Evolutionary conservation across 352 stramenopile genomes (phyloP).

Genomic region (Globisporangium paddicum): DNA sequence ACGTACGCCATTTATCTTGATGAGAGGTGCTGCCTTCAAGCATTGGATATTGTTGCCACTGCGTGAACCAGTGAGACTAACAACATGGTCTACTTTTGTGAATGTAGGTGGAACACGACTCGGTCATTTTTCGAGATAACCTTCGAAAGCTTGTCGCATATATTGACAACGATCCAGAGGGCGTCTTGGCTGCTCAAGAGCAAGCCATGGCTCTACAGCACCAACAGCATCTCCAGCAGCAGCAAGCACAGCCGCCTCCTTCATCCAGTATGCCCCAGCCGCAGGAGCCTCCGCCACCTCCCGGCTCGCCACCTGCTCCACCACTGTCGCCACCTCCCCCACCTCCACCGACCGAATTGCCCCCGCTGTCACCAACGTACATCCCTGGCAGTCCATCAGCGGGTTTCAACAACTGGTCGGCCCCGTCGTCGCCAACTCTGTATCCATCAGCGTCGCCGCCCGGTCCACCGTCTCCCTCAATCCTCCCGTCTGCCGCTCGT

Average conservation of each 20-base stretch:
- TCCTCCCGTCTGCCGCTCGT: neutral
- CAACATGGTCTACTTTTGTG: neutral
- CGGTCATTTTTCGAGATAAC: slow-evolving; percentile 53
- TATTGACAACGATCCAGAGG: slow-evolving; percentile 61
- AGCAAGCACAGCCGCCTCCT: slow-evolving; percentile 12
- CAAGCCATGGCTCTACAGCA: slow-evolving; percentile 20
- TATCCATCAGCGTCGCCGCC: slow-evolving; percentile 26
- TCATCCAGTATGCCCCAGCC: neutral
- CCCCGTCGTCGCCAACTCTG: slow-evolving; percentile 25
- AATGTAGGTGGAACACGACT: slow-evolving; percentile 68
- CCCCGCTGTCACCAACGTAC: slow-evolving; percentile 12
- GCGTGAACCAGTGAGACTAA: neutral
- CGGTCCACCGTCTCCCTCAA: slow-evolving; percentile 14
- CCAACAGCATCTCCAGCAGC: slow-evolving; percentile 7
- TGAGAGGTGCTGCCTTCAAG: no score
- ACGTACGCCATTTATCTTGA: slow-evolving; percentile 5
- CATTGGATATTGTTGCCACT: neutral
- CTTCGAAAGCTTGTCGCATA: slow-evolving; percentile 65
- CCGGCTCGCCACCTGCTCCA: slow-evolving; percentile 6
- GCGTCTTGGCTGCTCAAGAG: slow-evolving; percentile 34
- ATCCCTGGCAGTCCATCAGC: slow-evolving; percentile 1
- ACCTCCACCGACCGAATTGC: slow-evolving; percentile 18
- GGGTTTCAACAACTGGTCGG: slow-evolving; percentile 13
- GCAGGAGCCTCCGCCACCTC: slow-evolving; percentile 5
- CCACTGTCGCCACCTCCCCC: slow-evolving; percentile 14